These are phyloP conservation scores for Meredithiella fracta DNA, from an alignment of 2,329 filamentous ascomycete species.

Conservation along the genomic window DNA sequence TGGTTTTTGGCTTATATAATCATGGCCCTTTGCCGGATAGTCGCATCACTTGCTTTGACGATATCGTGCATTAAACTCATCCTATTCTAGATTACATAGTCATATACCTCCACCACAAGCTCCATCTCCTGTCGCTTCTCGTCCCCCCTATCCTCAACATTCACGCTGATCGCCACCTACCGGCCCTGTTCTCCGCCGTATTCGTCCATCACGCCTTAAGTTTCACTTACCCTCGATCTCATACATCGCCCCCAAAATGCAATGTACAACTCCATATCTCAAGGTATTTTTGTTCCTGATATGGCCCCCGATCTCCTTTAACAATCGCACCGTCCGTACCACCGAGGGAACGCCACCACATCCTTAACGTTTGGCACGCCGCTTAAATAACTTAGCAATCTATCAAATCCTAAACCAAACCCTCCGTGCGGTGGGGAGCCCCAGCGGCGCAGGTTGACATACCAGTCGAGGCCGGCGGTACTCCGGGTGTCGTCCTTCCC, in stretches of 20 bases:
- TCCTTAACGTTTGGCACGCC: slow-evolving; percentile 73
- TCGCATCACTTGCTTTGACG: neutral
- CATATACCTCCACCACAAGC: too few relatives aligned
- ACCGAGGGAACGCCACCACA: slow-evolving; percentile 71
- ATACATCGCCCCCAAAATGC: neutral
- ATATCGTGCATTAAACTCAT: too few relatives aligned
- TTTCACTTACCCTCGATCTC: neutral
- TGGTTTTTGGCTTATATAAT: neutral
- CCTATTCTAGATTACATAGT: too few relatives aligned
- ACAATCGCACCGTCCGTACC: slow-evolving; percentile 46
- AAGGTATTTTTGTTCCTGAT: neutral
- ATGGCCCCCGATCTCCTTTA: slow-evolving; percentile 18
- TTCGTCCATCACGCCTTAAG: neutral
- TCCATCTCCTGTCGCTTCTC: too few relatives aligned
- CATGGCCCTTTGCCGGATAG: neutral
- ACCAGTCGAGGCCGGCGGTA: slow-evolving; percentile 50
- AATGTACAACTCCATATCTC: too few relatives aligned
- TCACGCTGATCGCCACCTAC: too few relatives aligned
- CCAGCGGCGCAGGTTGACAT: slow-evolving; percentile 72
- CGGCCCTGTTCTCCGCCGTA: too few relatives aligned
- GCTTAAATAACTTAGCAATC: slow-evolving; percentile 66
- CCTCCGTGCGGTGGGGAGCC: slow-evolving; percentile 85
- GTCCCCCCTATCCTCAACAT: too few relatives aligned
- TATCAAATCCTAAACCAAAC: slow-evolving; percentile 80
- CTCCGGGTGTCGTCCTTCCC: slow-evolving; percentile 10